Conservation (phyloP, 1,284 basidiomycete genomes). For the Athelia psychrophila region DNA sequence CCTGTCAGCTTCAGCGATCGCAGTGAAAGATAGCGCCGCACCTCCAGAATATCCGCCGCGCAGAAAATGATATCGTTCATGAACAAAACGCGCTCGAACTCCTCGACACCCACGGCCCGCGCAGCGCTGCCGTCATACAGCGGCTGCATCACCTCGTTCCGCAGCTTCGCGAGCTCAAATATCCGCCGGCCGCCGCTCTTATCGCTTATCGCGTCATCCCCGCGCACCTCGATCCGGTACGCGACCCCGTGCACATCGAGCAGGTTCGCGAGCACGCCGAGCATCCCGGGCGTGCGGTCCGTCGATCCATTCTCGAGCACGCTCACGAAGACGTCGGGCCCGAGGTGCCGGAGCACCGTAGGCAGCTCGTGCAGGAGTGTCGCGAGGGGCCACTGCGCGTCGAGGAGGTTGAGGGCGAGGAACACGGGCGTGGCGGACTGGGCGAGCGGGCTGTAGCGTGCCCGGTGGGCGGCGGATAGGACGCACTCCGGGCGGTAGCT, state of each 20-base stretch:
- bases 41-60: constrained; percentile 34
- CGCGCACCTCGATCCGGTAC: constrained; percentile 8
- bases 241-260: constrained; percentile 14
- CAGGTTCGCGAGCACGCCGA: constrained; percentile 11
- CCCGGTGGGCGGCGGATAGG: too few species aligned
- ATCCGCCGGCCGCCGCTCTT: constrained; percentile 21
- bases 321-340: constrained; percentile 15
- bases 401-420: too few species aligned
- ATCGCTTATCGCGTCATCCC: constrained; percentile 10
- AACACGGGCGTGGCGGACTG: too few species aligned
- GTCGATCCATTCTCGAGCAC: constrained; percentile 25
- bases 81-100: constrained; percentile 33
- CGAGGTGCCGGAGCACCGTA: constrained; percentile 13
- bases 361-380: constrained; percentile 17
- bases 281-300: constrained; percentile 18
- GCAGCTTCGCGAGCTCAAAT: constrained; percentile 31
- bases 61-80: constrained; percentile 40
- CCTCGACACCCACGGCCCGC: constrained; percentile 14
- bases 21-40: too few species aligned
- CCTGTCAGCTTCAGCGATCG: too few species aligned
- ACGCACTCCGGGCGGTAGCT: too few species aligned
- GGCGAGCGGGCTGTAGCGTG: too few species aligned
- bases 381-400: constrained; percentile 9
- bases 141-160: constrained; percentile 34
- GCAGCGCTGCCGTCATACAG: constrained; percentile 22